A percentile compares a stretch with the other conserved stretches of the same genome.
These are phyloP conservation scores for Entomophthora muscae DNA, from an alignment of 371 early-diverging fungal species.

Conservation along the genomic window DNA sequence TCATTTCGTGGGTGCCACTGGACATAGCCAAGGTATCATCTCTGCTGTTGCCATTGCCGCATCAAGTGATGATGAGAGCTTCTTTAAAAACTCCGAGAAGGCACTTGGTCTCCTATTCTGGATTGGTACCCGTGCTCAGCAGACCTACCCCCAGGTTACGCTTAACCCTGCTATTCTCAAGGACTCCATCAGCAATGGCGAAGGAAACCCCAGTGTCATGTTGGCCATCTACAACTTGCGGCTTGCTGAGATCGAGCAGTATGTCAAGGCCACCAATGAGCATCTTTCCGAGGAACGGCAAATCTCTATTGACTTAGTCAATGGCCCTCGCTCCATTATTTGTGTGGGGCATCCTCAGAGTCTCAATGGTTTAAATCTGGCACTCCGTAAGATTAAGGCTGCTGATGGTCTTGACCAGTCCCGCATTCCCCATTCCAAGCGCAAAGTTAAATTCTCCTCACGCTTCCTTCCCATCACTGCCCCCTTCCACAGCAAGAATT, in stretches of 20 bases:
- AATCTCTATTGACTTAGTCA: slow-evolving; percentile 58
- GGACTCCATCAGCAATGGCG: too few relatives aligned
- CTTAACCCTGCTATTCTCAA: too few relatives aligned
- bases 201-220: slow-evolving; percentile 89
- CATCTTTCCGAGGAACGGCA: slow-evolving; percentile 61
- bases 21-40: too few relatives aligned
- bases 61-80: slow-evolving; percentile 66
- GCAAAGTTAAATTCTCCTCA: slow-evolving; percentile 66
- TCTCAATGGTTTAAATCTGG: slow-evolving; percentile 69
- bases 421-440: slow-evolving; percentile 63
- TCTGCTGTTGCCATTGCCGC: slow-evolving; percentile 65
- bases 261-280: too few relatives aligned
- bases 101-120: slow-evolving; percentile 77
- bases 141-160: slow-evolving; percentile 73
- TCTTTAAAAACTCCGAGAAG: slow-evolving; percentile 62
- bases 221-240: too few relatives aligned
- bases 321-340: too few relatives aligned
- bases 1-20: slow-evolving; percentile 45
- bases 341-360: slow-evolving; percentile 78
- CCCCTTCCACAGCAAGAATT: slow-evolving; percentile 70
- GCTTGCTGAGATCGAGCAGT: too few relatives aligned
- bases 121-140: slow-evolving; percentile 77
- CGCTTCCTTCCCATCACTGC: too few relatives aligned
- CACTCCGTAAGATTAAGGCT: slow-evolving; percentile 76
- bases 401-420: too few relatives aligned